Evolutionary conservation across 148 eudicot species (phyloP), one percentile per base, ranked within the genome.

Genomic region (Suaeda aralocaspica): DNA sequence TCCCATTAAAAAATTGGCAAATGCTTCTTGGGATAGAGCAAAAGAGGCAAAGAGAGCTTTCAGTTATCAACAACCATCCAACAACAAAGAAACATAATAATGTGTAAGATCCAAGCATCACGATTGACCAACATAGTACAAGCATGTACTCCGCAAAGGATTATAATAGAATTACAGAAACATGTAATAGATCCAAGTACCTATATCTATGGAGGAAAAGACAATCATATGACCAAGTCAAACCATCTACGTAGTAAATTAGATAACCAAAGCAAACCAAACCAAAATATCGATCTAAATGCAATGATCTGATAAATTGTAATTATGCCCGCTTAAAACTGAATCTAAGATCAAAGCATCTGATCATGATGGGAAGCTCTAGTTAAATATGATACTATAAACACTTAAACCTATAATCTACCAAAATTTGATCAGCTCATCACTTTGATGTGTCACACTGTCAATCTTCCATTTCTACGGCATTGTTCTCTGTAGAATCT

Each of bases 391-490:
- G 41, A 36, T 36, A 36, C 41, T 36, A 8, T 36, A 36, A 8
- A 3, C 41, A 36, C 4, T 58, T 7, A 42, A 41, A 51, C 28
- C 49, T 53, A 53, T 44, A 63, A 63, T 6, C 41, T 62, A 56
- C 26, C 41, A 34, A 34, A 14, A 39, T 34, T n/a, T 42, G 28
- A 24, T 42, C 30, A 28, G 9, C 30, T 51, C 66, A 41, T 31
- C 4, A 25, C 11, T 33, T 26, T 44, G 49, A 15, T 39, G 34
- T 34, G 55, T 12, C 18, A 50, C 31, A 68, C 39, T 33, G 69
- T 41, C 26, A 69, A 24, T 52, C 75, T 52, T 77, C 80, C 75
- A 59, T 71, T 48, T 67, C 63, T 49, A 26, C 55, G 16, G 42
- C 71, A 34, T 66, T 29, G 45, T 39, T 67, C 39, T 71, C 67